Conservation (phyloP, 2,329 filamentous ascomycete genomes). For the Teratosphaeria destructans region DNA sequence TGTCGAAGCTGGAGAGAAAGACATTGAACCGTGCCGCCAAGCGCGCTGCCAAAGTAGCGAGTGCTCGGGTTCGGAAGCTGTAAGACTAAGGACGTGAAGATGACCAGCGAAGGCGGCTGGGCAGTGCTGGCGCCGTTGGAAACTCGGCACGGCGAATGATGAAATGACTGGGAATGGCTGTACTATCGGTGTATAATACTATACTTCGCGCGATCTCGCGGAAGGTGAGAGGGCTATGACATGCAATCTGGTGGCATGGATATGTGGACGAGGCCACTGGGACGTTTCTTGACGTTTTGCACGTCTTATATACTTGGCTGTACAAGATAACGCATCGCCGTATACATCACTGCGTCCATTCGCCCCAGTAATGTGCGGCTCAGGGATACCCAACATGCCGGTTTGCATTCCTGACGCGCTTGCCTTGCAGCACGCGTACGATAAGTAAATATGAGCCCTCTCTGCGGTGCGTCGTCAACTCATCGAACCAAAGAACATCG, state of each 20-base stretch:
- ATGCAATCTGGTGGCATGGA: not conserved
- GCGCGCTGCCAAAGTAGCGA: not conserved
- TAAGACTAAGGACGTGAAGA: not conserved
- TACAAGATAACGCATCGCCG: not conserved
- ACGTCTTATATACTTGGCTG: not conserved
- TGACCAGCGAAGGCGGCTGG: no score
- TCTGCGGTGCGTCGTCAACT: not conserved
- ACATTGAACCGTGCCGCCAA: not conserved
- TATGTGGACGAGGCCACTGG: not conserved
- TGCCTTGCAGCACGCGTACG: not conserved
- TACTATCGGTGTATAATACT: not conserved
- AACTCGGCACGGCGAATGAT: not conserved
- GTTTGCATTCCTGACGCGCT: not conserved
- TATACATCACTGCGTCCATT: not conserved
- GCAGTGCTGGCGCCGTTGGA: no score
- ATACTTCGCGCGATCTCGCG: not conserved
- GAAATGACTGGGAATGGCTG: not conserved
- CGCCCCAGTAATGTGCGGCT: not conserved
- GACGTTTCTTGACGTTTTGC: not conserved
- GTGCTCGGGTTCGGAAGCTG: not conserved
- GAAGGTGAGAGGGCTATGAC: not conserved
- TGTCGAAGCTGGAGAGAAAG: not conserved
- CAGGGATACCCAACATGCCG: not conserved
- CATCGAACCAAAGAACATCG: not conserved
- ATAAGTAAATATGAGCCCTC: not conserved